Evolutionary conservation across 345 rosid species (phyloP).

Genomic region (Toxicodendron radicans): DNA sequence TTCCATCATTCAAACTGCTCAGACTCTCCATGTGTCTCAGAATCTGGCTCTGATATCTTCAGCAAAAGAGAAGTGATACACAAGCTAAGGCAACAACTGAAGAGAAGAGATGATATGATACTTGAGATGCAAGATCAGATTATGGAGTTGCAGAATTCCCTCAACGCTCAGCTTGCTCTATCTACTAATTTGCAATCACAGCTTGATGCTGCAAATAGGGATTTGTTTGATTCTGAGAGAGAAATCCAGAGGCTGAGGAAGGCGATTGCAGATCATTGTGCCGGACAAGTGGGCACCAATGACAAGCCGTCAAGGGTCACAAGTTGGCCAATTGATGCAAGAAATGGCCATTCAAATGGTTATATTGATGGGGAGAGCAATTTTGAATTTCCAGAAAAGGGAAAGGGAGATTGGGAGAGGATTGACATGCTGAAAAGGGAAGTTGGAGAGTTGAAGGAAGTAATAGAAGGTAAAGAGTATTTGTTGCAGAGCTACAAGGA

Average conservation of each 20-base stretch:
- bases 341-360: constrained; percentile 65
- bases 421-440: constrained; percentile 79
- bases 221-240: constrained; percentile 73
- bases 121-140: constrained; percentile 98
- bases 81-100: constrained; percentile 87
- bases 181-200: constrained; percentile 74
- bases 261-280: constrained; percentile 84
- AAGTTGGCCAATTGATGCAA: constrained; percentile 46
- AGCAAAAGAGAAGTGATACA: constrained; percentile 92
- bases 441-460: constrained; percentile 82
- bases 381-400: constrained; percentile 44
- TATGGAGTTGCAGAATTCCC: constrained; percentile 63
- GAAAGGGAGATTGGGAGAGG: constrained; percentile 49
- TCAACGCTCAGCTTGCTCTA: constrained; percentile 58
- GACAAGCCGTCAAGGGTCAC: constrained; percentile 38
- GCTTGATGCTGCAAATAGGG: constrained; percentile 69
- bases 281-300: constrained; percentile 38
- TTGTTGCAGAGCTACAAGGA: constrained; percentile 79
- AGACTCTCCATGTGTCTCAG: constrained; percentile 93
- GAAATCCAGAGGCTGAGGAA: constrained; percentile 87
- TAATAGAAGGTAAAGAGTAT: constrained; percentile 88
- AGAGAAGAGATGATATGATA: constrained; percentile 93
- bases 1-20: constrained; percentile 83
- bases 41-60: constrained; percentile 94
- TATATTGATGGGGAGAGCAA: constrained; percentile 44